Evolutionary conservation across 345 rosid genomes (phyloP), one percentile per base, ranked within the genome.

Genomic region (Syzygium oleosum): DNA sequence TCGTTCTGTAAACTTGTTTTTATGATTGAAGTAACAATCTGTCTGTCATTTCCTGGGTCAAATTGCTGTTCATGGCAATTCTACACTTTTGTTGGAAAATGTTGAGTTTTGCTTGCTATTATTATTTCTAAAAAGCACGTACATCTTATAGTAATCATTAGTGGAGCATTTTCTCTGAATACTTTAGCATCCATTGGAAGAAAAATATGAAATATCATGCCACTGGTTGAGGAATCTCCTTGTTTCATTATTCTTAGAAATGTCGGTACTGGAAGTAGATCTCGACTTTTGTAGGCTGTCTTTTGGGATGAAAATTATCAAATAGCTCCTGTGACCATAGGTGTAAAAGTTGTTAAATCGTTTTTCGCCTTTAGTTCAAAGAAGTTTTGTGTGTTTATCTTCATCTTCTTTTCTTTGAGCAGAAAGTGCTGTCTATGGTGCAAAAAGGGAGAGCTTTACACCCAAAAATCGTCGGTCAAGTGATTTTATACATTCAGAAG

Each of bases 381-480:
- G 49, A 73, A 61, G 55, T 43, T 68, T 51, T 63, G 38, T 31
- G 54, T 84, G 85, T 52, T 52, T 55, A 51, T 31, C 52, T 6
- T 49, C 55, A 43, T 84, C 59, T 68, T 56, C 29, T 90, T 53
- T 84, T 84, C 88, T 86, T 73, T 73, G 49, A 73, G 90, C 92
- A 93, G 97, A 92, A 90, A 92, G 90, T 91, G 52, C 84, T 5
- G 55, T 89, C 87, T 88, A 89, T 79, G 89, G 86, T 29, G 93
- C 89, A 38, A 88, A 89, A 59, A 86, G 77, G 29, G 59, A 52
- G 87, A 56, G 85, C 83, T 85, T 85, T 86, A 58, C 63, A 5
- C 38, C 58, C 53, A 84, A 85, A 77, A 85, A 68, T 85, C 87
- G 52, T 78, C 88, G 23, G 23, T 89, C 91, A 83, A 90, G 88